Percentiles rank a stretch among this genome's conserved stretches.
Evolutionary conservation across 2,329 filamentous ascomycete genomes (phyloP).

Genomic region (Sporothrix pseudoabietina): DNA sequence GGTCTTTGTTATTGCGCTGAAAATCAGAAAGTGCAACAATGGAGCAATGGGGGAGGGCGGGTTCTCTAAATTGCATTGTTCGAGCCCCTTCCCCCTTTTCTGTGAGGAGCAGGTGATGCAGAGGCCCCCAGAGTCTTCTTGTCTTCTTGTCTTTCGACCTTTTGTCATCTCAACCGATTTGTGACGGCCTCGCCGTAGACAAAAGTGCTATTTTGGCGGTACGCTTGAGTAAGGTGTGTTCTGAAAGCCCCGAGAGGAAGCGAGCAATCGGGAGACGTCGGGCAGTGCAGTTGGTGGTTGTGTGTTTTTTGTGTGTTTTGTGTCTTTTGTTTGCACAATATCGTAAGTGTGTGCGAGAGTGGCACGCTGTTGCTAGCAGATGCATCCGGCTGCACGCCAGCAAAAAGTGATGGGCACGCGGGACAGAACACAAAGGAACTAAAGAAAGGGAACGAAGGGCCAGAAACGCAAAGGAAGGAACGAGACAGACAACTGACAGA

Average conservation of each 20-base stretch:
- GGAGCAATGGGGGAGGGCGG: not conserved
- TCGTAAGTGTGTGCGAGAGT: not conserved
- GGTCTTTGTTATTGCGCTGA: not conserved
- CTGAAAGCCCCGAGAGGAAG: not conserved
- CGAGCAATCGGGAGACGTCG: conserved; percentile 19
- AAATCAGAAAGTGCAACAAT: not conserved
- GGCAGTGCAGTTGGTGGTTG: not conserved
- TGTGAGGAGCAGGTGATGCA: not conserved
- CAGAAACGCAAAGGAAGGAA: not conserved
- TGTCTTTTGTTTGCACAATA: not conserved
- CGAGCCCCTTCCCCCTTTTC: conserved; percentile 17
- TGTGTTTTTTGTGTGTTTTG: not conserved
- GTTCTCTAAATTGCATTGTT: conserved; percentile 22
- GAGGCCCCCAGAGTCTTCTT: not conserved
- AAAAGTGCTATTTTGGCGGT: not conserved
- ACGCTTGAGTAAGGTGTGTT: not conserved
- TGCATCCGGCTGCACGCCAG: conserved; percentile 20
- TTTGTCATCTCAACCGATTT: not conserved
- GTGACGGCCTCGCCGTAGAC: conserved; percentile 7
- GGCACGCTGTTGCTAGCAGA: conserved; percentile 21
- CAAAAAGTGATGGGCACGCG: conserved; percentile 7
- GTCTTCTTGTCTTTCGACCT: not conserved
- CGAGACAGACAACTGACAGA: not conserved
- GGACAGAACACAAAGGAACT: not conserved
- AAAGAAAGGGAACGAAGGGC: not conserved